Evolutionary conservation across 2,329 filamentous ascomycete genomes (phyloP).

Genomic region (Xylariaceae sp.): DNA sequence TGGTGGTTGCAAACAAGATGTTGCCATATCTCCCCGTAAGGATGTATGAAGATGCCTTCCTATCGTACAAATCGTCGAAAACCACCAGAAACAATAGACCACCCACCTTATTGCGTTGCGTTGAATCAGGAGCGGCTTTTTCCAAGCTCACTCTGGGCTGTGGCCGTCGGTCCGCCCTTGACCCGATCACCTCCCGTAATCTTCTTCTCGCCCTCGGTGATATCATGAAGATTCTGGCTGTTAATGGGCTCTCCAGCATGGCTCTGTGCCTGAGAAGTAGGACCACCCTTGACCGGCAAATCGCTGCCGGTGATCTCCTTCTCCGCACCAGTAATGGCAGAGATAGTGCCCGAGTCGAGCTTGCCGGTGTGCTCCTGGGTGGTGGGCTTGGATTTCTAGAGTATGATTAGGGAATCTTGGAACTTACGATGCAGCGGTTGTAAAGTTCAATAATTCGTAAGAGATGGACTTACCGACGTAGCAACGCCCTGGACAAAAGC

Average conservation of each 20-base stretch:
- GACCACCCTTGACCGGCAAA: slow-evolving; percentile 41
- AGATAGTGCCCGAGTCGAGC: slow-evolving; percentile 39
- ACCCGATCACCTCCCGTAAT: slow-evolving; percentile 40
- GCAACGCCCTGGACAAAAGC: slow-evolving; percentile 38
- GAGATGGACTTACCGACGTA: slow-evolving; percentile 7
- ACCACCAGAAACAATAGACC: not conserved
- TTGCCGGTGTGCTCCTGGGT: slow-evolving; percentile 21
- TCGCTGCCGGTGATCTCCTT: slow-evolving; percentile 41
- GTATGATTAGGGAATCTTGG: not conserved
- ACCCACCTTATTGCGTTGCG: not conserved
- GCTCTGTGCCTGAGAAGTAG: slow-evolving; percentile 45
- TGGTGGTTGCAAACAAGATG: not conserved
- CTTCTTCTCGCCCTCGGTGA: slow-evolving; percentile 45
- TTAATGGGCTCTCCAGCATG: slow-evolving; percentile 40
- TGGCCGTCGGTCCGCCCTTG: slow-evolving; percentile 42
- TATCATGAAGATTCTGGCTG: slow-evolving; percentile 41
- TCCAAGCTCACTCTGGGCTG: slow-evolving; percentile 39
- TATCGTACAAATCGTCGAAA: not conserved
- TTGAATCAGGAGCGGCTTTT: slow-evolving; percentile 18
- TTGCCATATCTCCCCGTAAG: not conserved
- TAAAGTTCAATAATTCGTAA: not conserved
- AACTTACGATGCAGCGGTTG: not conserved
- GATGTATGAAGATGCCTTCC: not conserved
- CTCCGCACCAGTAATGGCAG: slow-evolving; percentile 44
- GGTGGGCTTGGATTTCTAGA: slow-evolving; percentile 7